These are phyloP conservation scores for Alternaria sp. DNA, from an alignment of 2,329 filamentous ascomycete species.

Conservation along the genomic window DNA sequence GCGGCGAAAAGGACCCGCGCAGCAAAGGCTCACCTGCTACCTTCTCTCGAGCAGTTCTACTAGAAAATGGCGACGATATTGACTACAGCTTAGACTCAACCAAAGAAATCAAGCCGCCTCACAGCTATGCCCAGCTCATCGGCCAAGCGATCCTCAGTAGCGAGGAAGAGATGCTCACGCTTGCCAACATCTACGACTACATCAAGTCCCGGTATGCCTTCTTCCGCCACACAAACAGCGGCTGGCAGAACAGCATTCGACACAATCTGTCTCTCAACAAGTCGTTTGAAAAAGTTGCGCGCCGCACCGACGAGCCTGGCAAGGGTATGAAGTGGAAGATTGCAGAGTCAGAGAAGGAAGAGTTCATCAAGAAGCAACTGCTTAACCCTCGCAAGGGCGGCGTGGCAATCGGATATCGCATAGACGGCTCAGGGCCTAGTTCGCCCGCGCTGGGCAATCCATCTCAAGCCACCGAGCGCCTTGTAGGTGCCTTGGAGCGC, in stretches of 20 bases:
- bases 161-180: conserved; percentile 83
- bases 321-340: conserved; percentile 99
- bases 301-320: conserved; percentile 91
- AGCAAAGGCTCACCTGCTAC: conserved; percentile 55
- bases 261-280: conserved; percentile 97
- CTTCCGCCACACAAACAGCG: conserved; percentile 82
- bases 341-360: conserved; percentile 79
- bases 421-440: conserved; percentile 72
- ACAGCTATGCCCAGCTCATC: conserved; percentile 96
- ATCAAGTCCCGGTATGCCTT: conserved; percentile 93
- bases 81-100: conserved; percentile 84
- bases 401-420: conserved; percentile 33
- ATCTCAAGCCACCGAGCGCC: conserved; percentile 59
- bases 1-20: conserved; percentile 40
- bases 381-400: conserved; percentile 52
- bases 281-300: conserved; percentile 89
- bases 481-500: conserved; percentile 48
- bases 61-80: conserved; percentile 64
- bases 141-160: conserved; percentile 93
- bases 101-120: conserved; percentile 91
- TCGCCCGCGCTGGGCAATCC: conserved; percentile 62
- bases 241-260: conserved; percentile 98
- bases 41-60: conserved; percentile 58
- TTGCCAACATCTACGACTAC: conserved; percentile 92
- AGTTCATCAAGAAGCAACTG: conserved; percentile 77